Evolutionary conservation across 306 rosid species (phyloP), one percentile per base, ranked within the genome.

Genomic region (Cucumis melo): DNA sequence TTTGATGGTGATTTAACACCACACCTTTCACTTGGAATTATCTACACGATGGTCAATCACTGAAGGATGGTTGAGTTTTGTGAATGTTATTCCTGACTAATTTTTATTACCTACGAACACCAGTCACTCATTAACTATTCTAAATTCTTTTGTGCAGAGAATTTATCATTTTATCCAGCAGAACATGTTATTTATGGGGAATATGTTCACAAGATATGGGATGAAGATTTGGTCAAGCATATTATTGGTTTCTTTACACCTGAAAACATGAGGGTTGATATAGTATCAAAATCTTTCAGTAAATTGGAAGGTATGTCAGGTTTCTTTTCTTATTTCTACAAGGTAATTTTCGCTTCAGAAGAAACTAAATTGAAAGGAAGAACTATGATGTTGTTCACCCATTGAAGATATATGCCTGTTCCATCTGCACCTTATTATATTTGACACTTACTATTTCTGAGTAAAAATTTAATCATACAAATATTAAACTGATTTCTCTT

Each of bases 181-280:
- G 95, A 94, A 82, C 89, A 94, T 86, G 91, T 94, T 64, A 94
- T 91, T 61, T 94, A 87, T 84, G 97, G 99, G 77, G 88, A 87
- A 39, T 94, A 94, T 27, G 93, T 86, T 34, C 88, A 87, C 88
- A 74, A 87, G 82, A 84, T 81, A 71, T 94, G 99, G 99, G 97
- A 92, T 70, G 92, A 81, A 72, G 88, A 94, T 53, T 39, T 89
- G 82, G 75, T 94, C 67, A 84, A 86, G 77, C 76, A 84, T 78
- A 81, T 90, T 83, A 88, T 89, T 89, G 86, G 88, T 84, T 91
- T 90, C 86, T 88, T 94, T 46, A 79, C 87, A 70, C 97, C 99
- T 10, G 95, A 94, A 79, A 90, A 94, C 87, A 94, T 94, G 99
- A 89, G 99, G 83, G 68, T 91, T 76, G 99, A 92, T 80, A 88